Percentiles rank a stretch among this genome's conserved stretches.
phyloP scores from a whole-genome alignment of 75 land plant genomes.

The Cupressus sempervirens region DNA sequence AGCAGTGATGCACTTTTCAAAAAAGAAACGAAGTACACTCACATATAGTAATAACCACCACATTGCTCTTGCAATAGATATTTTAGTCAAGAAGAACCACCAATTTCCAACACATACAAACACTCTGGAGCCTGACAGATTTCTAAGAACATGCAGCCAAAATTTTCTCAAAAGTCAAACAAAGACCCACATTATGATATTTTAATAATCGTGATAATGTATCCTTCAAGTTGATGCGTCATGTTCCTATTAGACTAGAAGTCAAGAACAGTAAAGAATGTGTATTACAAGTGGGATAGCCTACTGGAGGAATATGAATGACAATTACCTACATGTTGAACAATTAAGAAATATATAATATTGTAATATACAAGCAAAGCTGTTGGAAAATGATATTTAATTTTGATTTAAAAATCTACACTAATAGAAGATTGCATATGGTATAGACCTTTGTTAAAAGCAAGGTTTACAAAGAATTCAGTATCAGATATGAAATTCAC shows the following conservation, averaged over 20 bases:
- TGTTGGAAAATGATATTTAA: not conserved
- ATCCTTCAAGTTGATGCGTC: not conserved
- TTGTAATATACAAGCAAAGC: not conserved
- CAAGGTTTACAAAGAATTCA: not conserved
- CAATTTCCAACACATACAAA: not conserved
- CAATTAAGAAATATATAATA: not conserved
- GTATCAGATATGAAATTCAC: not conserved
- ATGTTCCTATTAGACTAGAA: not conserved
- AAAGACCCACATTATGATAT: not conserved
- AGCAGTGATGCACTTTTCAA: not conserved
- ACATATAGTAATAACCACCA: not conserved
- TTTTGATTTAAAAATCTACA: not conserved
- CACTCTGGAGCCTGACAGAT: not conserved
- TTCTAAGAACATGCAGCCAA: not conserved
- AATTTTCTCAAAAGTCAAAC: not conserved
- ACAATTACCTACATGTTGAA: not conserved
- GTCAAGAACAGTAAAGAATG: not conserved
- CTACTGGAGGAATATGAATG: not conserved
- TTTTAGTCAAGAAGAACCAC: not conserved
- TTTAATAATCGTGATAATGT: not conserved
- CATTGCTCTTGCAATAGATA: not conserved
- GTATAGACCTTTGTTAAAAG: not conserved
- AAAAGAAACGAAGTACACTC: not conserved
- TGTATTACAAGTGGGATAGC: not conserved
- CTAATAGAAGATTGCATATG: not conserved